These are phyloP conservation scores for Ogataea hybrid DNA, from an alignment of 1,139 yeast species.

Conservation along the genomic window DNA sequence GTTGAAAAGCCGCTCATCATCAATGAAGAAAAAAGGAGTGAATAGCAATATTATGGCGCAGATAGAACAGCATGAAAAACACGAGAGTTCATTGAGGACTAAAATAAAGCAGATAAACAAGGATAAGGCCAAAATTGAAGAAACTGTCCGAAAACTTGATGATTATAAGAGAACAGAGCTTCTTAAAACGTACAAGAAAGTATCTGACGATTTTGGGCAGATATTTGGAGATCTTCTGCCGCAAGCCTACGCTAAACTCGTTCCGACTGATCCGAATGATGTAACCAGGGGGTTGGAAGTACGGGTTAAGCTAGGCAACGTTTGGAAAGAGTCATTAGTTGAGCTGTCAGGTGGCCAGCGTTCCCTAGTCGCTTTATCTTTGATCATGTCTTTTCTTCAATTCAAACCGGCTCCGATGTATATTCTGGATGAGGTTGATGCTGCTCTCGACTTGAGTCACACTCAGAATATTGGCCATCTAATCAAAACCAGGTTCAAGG, in stretches of 20 bases:
- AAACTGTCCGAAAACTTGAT: conserved; percentile 81
- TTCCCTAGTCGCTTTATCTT: conserved; percentile 85
- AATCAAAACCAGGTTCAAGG: conserved; percentile 91
- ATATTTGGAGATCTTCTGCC: conserved; percentile 89
- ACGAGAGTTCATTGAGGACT: conserved; percentile 70
- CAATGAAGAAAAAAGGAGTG: conserved; percentile 76
- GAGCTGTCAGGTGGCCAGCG: conserved; percentile 98
- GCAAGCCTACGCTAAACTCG: conserved; percentile 86
- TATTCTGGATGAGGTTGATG: conserved; percentile 95
- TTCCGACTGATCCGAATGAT: conserved; percentile 73
- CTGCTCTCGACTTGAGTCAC: conserved; percentile 94
- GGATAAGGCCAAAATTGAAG: conserved; percentile 87
- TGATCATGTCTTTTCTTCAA: conserved; percentile 86
- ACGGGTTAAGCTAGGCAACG: conserved; percentile 83
- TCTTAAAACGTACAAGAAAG: conserved; percentile 81
- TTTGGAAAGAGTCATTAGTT: conserved; percentile 95
- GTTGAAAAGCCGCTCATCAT: conserved; percentile 60
- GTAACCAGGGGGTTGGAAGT: conserved; percentile 92
- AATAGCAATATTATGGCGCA: conserved; percentile 88
- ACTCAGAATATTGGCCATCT: conserved; percentile 97
- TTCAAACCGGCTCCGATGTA: conserved; percentile 99
- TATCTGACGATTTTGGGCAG: conserved; percentile 85
- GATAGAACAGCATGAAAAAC: conserved; percentile 92
- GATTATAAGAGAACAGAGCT: conserved; percentile 84
- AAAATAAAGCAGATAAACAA: conserved; percentile 88